Evolutionary conservation across 441 rosid genomes (phyloP).

Genomic region (Gossypium schwendimanii): DNA sequence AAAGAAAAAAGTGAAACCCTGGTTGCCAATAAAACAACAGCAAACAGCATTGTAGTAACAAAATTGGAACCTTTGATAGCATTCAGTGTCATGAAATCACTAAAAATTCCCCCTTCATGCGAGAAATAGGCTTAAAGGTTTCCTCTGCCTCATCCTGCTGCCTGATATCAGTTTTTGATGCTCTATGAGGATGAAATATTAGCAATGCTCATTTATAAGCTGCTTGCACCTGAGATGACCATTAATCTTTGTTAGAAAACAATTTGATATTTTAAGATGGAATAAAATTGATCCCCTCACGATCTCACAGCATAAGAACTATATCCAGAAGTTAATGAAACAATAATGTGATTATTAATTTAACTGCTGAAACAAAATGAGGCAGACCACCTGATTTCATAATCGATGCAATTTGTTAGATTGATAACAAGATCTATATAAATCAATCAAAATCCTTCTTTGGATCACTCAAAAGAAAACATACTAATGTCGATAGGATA

Average conservation of each 20-base stretch:
- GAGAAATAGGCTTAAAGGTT: conserved; percentile 75
- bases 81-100: conserved; percentile 20
- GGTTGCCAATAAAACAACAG: background rate
- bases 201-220: conserved; percentile 70
- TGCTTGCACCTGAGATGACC: conserved; percentile 53
- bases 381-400: background rate
- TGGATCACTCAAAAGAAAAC: background rate
- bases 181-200: conserved; percentile 77
- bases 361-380: background rate
- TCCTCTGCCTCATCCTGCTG: conserved; percentile 84
- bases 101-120: conserved; percentile 63
- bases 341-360: background rate
- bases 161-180: conserved; percentile 56
- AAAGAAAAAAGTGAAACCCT: background rate
- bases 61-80: conserved; percentile 4
- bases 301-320: background rate
- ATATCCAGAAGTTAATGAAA: background rate
- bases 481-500: background rate
- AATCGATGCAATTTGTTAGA: background rate
- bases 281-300: background rate
- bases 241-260: background rate
- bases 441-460: background rate
- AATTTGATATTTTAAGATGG: background rate
- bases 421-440: background rate
- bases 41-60: background rate